These are phyloP conservation scores for Lentinus tigrinus DNA, from an alignment of 768 basidiomycete genomes.

Conservation along the genomic window DNA sequence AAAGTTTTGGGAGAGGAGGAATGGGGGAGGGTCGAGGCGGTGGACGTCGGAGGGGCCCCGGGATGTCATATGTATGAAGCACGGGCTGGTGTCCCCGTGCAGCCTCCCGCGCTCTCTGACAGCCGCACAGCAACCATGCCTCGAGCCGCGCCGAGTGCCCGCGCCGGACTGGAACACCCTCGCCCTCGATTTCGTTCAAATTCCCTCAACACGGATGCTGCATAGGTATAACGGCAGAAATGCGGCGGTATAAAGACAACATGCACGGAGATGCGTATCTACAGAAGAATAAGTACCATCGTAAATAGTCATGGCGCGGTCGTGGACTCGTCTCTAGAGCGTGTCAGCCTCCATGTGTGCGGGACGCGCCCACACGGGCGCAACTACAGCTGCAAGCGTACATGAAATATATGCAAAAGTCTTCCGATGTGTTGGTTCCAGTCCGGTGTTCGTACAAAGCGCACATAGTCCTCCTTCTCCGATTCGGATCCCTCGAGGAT, in stretches of 20 bases:
- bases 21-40: background rate
- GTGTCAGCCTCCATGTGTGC: background rate
- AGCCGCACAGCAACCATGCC: background rate
- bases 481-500: background rate
- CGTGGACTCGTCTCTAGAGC: constrained; percentile 2
- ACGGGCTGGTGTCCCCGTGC: constrained; percentile 5
- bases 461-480: background rate
- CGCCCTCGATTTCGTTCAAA: background rate
- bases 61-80: constrained; percentile 2
- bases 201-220: background rate
- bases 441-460: constrained; percentile 6
- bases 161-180: background rate
- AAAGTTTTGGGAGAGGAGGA: background rate
- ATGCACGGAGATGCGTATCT: constrained; percentile 1
- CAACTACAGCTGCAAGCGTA: background rate
- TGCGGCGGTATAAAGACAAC: constrained; percentile 9
- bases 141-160: background rate
- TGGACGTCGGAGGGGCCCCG: background rate
- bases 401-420: background rate
- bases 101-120: background rate
- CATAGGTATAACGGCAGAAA: background rate
- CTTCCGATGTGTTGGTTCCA: constrained; percentile 2
- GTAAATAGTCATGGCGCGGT: constrained; percentile 13
- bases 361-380: background rate
- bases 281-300: constrained; percentile 11